These are phyloP conservation scores for Carex arenaria DNA, from an alignment of 202 grass and related monocot species.

Conservation along the genomic window DNA sequence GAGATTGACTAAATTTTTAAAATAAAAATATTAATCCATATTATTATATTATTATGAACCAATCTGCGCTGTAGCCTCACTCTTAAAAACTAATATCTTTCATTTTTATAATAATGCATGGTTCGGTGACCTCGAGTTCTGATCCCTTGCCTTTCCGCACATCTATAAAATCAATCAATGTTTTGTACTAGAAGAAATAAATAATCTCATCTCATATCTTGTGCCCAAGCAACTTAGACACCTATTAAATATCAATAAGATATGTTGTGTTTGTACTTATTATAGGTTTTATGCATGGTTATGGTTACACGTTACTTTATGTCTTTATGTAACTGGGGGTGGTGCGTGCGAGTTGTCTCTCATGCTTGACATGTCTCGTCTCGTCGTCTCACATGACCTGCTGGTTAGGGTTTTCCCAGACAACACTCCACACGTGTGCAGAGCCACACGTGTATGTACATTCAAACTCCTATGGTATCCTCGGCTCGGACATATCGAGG, in stretches of 20 bases:
- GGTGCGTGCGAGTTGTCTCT: slow-evolving; percentile 8
- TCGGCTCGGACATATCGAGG: not conserved
- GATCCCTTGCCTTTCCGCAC: slow-evolving; percentile 1
- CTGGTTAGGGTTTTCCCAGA: slow-evolving; percentile 7
- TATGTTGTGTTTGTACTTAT: not conserved
- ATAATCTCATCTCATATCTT: not conserved
- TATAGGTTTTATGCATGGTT: not conserved
- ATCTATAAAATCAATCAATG: not conserved
- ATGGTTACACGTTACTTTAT: not conserved
- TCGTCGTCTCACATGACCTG: not conserved
- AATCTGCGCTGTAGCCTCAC: no score
- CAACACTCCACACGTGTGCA: slow-evolving; percentile 28
- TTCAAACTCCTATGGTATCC: slow-evolving; percentile 3
- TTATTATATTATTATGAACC: no score
- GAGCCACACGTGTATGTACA: slow-evolving; percentile 15
- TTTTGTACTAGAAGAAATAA: not conserved
- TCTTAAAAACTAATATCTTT: no score
- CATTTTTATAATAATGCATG: not conserved
- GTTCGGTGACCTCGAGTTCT: slow-evolving; percentile 25
- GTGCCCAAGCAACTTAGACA: not conserved
- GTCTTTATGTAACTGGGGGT: not conserved
- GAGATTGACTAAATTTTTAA: no score
- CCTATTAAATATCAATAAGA: not conserved
- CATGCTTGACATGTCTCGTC: slow-evolving; percentile 29
- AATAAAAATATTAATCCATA: no score